These are phyloP conservation scores for Batkoa obscura DNA, from an alignment of 371 early-diverging fungal species.

Conservation along the genomic window DNA sequence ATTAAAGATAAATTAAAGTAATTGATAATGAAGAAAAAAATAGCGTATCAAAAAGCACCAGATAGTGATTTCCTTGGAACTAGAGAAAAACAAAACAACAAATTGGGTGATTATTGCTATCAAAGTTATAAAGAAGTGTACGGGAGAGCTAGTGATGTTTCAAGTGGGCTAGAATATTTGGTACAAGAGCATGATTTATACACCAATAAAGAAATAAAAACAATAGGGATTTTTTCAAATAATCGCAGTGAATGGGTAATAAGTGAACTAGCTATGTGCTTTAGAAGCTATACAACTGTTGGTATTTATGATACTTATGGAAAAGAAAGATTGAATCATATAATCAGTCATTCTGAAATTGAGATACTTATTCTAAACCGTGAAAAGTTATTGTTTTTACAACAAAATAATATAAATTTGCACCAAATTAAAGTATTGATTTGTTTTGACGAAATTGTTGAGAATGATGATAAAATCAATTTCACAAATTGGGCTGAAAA, in stretches of 20 bases:
- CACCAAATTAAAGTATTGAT: conserved; percentile 47
- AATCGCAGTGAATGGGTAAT: conserved; percentile 93
- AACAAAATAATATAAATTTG: conserved; percentile 27
- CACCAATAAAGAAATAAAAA: no score
- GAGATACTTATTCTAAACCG: conserved; percentile 42
- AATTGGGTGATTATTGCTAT: no score
- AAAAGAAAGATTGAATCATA: conserved; percentile 44
- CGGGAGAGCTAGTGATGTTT: no score
- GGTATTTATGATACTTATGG: conserved; percentile 80
- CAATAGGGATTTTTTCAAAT: conserved; percentile 42
- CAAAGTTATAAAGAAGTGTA: no score
- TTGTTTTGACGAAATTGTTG: conserved; percentile 40
- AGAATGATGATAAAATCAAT: conserved; percentile 15
- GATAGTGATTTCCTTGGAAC: no score
- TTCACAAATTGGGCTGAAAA: conserved; percentile 26
- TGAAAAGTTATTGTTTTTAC: conserved; percentile 33
- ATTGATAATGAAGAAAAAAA: no score
- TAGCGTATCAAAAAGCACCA: no score
- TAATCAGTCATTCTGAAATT: conserved; percentile 49
- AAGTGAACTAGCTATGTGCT: conserved; percentile 22
- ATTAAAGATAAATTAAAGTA: no score
- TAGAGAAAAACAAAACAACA: no score
- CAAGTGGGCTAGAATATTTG: no score
- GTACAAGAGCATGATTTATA: no score
- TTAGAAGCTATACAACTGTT: conserved; percentile 36